These are phyloP conservation scores for Amauroascus verrucosus DNA, from an alignment of 2,329 filamentous ascomycete species.

Conservation along the genomic window DNA sequence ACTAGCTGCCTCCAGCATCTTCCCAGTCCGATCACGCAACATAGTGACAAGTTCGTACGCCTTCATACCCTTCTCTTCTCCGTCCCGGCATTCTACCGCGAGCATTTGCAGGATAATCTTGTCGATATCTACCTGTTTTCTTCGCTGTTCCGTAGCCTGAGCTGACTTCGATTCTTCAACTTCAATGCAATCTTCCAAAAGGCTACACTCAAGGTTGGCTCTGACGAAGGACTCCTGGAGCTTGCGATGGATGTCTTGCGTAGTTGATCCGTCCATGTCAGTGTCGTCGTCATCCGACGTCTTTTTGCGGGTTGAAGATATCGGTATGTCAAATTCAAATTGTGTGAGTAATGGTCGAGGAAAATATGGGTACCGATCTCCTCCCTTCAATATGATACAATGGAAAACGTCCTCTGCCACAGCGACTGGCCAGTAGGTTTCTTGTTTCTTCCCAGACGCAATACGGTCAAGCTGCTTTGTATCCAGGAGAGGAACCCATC, in stretches of 20 bases:
- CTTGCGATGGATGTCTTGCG: conserved; percentile 43
- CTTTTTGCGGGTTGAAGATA: conserved; percentile 47
- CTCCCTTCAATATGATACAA: conserved; percentile 97
- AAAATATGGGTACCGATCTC: conserved; percentile 86
- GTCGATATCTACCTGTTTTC: conserved; percentile 74
- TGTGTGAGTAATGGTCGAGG: conserved; percentile 81
- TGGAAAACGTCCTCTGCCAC: conserved; percentile 88
- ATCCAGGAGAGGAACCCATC: conserved; percentile 86
- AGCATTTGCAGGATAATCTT: conserved; percentile 83
- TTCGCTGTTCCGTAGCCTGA: conserved; percentile 57
- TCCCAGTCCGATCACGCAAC: conserved; percentile 72
- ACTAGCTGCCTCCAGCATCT: conserved; percentile 82
- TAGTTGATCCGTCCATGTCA: conserved; percentile 33
- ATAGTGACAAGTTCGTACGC: conserved; percentile 81
- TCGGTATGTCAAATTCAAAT: conserved; percentile 81
- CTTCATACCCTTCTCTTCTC: conserved; percentile 89
- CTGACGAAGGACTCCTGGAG: conserved; percentile 78
- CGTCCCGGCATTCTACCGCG: conserved; percentile 79
- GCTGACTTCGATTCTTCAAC: conserved; percentile 53
- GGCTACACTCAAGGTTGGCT: conserved; percentile 57
- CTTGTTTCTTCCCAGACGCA: conserved; percentile 72
- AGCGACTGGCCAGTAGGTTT: conserved; percentile 90
- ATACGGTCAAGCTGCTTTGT: conserved; percentile 74
- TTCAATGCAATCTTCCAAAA: conserved; percentile 64
- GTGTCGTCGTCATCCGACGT: conserved; percentile 28